A percentile compares a stretch with the other conserved stretches of the same genome.
Conservation (phyloP, 768 basidiomycete species). For the Lentinula raphanica region DNA sequence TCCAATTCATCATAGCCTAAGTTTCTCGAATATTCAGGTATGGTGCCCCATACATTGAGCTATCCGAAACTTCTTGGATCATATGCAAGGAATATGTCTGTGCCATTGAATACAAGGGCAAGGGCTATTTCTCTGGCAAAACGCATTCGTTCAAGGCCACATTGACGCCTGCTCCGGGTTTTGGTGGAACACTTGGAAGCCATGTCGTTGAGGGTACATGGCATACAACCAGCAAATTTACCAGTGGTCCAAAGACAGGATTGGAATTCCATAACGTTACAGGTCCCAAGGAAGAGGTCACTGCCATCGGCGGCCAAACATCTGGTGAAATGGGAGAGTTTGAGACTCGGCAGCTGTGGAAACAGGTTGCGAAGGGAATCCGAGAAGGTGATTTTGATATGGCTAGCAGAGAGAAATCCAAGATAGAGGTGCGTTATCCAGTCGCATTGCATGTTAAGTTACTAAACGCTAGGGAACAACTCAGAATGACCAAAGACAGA, state of each 20-base stretch:
- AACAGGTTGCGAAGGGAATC: conserved; percentile 84
- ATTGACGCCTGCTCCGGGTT: conserved; percentile 46
- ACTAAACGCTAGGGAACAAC: neutral
- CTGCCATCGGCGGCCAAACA: conserved; percentile 48
- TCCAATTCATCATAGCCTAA: neutral
- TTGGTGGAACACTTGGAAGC: conserved; percentile 30
- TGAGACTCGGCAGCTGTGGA: conserved; percentile 87
- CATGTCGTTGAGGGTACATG: conserved; percentile 75
- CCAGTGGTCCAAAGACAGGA: conserved; percentile 31
- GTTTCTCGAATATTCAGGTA: too few species aligned
- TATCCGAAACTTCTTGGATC: conserved; percentile 79
- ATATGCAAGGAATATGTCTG: conserved; percentile 35
- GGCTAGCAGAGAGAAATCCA: conserved; percentile 83
- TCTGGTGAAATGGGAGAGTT: conserved; percentile 66
- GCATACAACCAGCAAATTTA: conserved; percentile 61
- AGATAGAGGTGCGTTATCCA: conserved; percentile 67
- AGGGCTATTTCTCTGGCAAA: conserved; percentile 92
- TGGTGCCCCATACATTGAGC: conserved; percentile 89
- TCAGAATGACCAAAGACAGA: conserved; percentile 90
- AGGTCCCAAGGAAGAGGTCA: conserved; percentile 70
- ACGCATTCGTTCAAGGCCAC: conserved; percentile 89
- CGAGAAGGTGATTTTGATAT: conserved; percentile 85
- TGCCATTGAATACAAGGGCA: conserved; percentile 92
- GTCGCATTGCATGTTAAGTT: neutral
- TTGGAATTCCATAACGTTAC: conserved; percentile 73